A percentile compares a stretch with the other conserved stretches of the same genome.
Conservation (phyloP, 1,139 yeast species). For the Chernovozyma sophiae-reginae region DNA sequence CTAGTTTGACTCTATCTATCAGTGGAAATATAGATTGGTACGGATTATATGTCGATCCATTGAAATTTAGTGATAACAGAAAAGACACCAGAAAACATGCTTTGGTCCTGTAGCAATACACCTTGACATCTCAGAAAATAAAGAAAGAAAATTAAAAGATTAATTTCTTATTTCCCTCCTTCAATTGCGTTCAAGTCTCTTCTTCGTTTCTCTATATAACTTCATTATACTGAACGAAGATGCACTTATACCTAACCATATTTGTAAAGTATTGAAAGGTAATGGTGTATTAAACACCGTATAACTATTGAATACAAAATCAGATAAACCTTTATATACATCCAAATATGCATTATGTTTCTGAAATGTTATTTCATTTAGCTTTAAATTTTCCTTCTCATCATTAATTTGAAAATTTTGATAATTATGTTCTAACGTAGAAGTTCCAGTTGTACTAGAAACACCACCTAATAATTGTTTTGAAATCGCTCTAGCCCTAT, state of each 20-base stretch:
- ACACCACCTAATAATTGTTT: conserved; percentile 32
- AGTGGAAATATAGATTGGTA: too few relatives aligned
- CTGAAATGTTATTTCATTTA: conserved; percentile 34
- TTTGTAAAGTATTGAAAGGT: conserved; percentile 43
- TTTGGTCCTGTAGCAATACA: too few relatives aligned
- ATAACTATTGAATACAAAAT: conserved; percentile 40
- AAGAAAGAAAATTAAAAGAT: not conserved
- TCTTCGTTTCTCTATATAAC: conserved; percentile 39
- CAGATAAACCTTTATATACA: conserved; percentile 38
- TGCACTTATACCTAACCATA: conserved; percentile 48
- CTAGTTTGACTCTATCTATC: too few relatives aligned
- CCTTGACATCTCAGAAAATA: too few relatives aligned
- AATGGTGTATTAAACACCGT: conserved; percentile 39
- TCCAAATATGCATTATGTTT: conserved; percentile 40
- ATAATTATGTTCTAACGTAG: conserved; percentile 7
- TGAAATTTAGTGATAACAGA: too few relatives aligned
- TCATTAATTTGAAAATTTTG: conserved; percentile 13
- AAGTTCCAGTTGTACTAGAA: conserved; percentile 7
- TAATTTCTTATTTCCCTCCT: not conserved
- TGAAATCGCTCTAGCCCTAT: conserved; percentile 34
- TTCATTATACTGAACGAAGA: conserved; percentile 36
- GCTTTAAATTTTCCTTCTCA: conserved; percentile 19
- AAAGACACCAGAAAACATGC: too few relatives aligned
- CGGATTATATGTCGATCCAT: too few relatives aligned
- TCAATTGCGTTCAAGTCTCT: conserved; percentile 12